Conservation (phyloP, 2,329 filamentous ascomycete species). For the Botrytis byssoidea region DNA sequence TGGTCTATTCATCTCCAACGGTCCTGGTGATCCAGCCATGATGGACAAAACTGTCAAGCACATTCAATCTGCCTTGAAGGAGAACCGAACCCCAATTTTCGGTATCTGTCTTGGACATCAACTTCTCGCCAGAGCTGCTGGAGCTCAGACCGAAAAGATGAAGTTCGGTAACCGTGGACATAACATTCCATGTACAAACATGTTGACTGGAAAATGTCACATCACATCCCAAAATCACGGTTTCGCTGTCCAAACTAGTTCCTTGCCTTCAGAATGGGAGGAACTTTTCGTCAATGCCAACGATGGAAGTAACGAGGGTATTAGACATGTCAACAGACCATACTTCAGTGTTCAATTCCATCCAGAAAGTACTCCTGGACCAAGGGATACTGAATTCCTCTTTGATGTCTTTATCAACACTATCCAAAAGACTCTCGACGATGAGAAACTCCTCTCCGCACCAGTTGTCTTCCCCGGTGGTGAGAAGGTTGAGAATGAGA, state of each 20-base stretch:
- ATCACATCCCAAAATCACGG: slow-evolving; percentile 99
- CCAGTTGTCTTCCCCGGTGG: slow-evolving; percentile 88
- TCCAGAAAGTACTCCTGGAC: slow-evolving; percentile 93
- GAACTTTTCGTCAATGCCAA: slow-evolving; percentile 98
- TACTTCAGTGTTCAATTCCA: slow-evolving; percentile 99
- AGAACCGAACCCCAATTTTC: slow-evolving; percentile 83
- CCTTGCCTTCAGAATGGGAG: slow-evolving; percentile 76
- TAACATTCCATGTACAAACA: slow-evolving; percentile 96
- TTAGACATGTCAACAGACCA: slow-evolving; percentile 79
- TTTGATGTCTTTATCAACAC: slow-evolving; percentile 96
- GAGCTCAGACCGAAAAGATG: slow-evolving; percentile 88
- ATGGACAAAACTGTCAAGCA: slow-evolving; percentile 78
- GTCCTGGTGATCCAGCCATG: slow-evolving; percentile 89
- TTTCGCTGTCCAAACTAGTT: slow-evolving; percentile 82
- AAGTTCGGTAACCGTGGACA: slow-evolving; percentile 99
- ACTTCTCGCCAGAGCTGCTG: slow-evolving; percentile 82
- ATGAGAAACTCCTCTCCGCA: slow-evolving; percentile 63
- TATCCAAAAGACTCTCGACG: slow-evolving; percentile 68
- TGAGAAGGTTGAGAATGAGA: slow-evolving; percentile 73
- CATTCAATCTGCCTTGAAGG: slow-evolving; percentile 71
- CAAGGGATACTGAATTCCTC: slow-evolving; percentile 91
- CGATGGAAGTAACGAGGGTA: slow-evolving; percentile 96
- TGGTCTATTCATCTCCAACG: slow-evolving; percentile 96
- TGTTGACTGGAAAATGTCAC: slow-evolving; percentile 94
- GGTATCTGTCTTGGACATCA: slow-evolving; percentile 97